Conservation (phyloP, 306 rosid genomes). For the Acacia melanoxylon region DNA sequence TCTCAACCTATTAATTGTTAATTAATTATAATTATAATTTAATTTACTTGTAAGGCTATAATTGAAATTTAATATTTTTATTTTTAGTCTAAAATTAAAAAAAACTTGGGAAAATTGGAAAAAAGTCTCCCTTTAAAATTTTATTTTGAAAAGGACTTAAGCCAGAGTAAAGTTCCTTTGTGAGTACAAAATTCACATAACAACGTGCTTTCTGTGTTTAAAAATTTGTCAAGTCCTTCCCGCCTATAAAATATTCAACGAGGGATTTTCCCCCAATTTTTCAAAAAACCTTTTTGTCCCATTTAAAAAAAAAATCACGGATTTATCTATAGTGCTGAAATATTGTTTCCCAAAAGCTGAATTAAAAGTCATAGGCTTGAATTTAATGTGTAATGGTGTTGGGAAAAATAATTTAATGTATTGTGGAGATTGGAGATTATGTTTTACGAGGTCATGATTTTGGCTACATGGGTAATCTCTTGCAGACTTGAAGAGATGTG, state of each 20-base stretch:
- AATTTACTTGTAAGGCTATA: not conserved
- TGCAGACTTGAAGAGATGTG: constrained; percentile 70
- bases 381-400: not conserved
- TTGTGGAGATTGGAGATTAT: not conserved
- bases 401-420: no score
- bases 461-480: not conserved
- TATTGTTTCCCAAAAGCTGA: not conserved
- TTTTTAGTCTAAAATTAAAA: not conserved
- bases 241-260: no score
- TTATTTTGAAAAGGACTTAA: no score
- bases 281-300: not conserved
- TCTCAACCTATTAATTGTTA: not conserved
- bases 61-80: not conserved
- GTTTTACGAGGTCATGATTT: constrained; percentile 16
- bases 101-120: no score
- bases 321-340: not conserved
- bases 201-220: no score
- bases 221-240: no score
- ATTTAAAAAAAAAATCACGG: not conserved
- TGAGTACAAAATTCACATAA: no score
- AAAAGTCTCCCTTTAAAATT: no score
- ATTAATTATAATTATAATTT: not conserved
- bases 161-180: no score
- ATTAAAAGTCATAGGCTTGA: not conserved
- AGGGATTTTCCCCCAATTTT: no score